These are phyloP conservation scores for Rhodotorula sp. DNA, from an alignment of 1,284 basidiomycete species.

Conservation along the genomic window DNA sequence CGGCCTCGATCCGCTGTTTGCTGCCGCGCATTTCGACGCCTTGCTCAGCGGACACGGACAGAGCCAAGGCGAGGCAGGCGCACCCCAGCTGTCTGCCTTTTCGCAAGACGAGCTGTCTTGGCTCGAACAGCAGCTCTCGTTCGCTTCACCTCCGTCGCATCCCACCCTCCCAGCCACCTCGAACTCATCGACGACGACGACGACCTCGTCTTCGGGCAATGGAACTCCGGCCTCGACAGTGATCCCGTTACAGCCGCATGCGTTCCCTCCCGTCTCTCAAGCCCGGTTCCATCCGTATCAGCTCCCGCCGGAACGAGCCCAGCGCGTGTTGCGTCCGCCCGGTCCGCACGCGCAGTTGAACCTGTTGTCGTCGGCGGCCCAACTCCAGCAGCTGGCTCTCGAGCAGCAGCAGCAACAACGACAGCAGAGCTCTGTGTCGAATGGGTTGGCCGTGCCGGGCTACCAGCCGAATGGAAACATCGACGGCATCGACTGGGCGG, in stretches of 20 bases:
- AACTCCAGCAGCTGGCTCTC: background rate
- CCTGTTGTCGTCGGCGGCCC: background rate
- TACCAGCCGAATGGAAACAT: background rate
- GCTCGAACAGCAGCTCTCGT: conserved; percentile 16
- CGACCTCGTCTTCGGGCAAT: background rate
- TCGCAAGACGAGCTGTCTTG: conserved; percentile 10
- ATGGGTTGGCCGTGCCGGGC: background rate
- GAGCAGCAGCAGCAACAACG: background rate
- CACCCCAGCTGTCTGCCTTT: background rate
- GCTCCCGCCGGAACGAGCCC: conserved; percentile 8
- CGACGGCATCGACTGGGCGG: conserved; percentile 8
- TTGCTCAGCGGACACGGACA: background rate
- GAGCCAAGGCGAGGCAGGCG: background rate
- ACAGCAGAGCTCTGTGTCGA: background rate
- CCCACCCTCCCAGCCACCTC: background rate
- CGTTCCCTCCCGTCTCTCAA: conserved; percentile 26
- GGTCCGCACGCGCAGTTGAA: background rate
- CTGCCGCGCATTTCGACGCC: background rate
- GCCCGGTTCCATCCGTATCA: conserved; percentile 26
- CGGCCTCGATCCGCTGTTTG: background rate
- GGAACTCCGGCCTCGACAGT: background rate
- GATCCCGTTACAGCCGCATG: conserved; percentile 7
- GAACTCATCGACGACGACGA: background rate
- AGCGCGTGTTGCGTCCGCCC: background rate
- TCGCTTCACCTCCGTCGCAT: background rate